Evolutionary conservation across 1,284 basidiomycete genomes (phyloP).

Genomic region (Mixia osmundae): DNA sequence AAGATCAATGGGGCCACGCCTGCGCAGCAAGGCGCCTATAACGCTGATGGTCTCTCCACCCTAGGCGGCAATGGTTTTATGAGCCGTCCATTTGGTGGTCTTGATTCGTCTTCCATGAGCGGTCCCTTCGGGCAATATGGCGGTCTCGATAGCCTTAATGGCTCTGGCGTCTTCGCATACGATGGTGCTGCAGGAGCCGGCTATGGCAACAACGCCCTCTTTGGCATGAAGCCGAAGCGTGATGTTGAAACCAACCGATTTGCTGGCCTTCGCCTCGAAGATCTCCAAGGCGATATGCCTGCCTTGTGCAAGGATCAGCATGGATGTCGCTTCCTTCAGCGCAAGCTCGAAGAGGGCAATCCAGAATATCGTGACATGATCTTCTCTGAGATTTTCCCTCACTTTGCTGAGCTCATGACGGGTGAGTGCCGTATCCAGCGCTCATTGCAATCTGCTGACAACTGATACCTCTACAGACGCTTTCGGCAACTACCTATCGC

Average conservation of each 20-base stretch:
- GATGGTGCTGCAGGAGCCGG: too few species aligned
- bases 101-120: neutral
- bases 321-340: constrained; percentile 92
- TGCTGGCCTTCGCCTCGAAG: constrained; percentile 79
- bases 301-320: constrained; percentile 95
- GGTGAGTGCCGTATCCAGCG: too few species aligned
- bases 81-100: too few species aligned
- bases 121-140: too few species aligned
- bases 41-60: neutral
- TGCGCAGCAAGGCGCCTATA: too few species aligned
- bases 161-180: too few species aligned
- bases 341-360: constrained; percentile 91
- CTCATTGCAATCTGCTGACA: constrained; percentile 3
- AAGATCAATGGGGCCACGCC: too few species aligned
- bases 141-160: too few species aligned
- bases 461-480: constrained; percentile 38
- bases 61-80: too few species aligned
- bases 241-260: constrained; percentile 57
- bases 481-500: constrained; percentile 97
- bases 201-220: too few species aligned
- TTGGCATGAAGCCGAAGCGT: constrained; percentile 1
- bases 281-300: constrained; percentile 81
- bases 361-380: constrained; percentile 96
- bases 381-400: constrained; percentile 90
- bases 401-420: constrained; percentile 97